Percentiles rank a stretch among this genome's conserved stretches.
phyloP scores from a whole-genome alignment of 768 basidiomycete genomes.

The Suillus fuscotomentosus region DNA sequence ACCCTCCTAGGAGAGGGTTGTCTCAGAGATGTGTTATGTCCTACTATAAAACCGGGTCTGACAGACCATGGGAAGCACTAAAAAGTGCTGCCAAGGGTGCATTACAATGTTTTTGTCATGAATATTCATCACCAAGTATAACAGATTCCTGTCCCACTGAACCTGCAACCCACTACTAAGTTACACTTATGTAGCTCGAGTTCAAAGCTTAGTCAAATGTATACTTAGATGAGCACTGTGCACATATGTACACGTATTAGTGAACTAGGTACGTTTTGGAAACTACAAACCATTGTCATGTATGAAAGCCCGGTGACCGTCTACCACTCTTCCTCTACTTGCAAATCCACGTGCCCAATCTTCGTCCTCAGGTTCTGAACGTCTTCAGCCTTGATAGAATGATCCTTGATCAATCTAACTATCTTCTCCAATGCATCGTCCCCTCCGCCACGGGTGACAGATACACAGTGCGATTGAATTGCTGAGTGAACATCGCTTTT shows the following conservation, averaged over 20 bases:
- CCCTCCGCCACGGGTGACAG: background rate
- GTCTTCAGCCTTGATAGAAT: conserved; percentile 7
- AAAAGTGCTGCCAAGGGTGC: background rate
- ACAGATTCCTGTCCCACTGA: no score
- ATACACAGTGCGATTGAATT: background rate
- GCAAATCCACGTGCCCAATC: background rate
- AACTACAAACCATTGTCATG: background rate
- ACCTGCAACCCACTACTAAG: no score
- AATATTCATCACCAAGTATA: no score
- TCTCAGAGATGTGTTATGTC: no score
- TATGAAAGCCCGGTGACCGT: background rate
- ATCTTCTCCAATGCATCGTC: conserved; percentile 8
- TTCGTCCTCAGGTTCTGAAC: conserved; percentile 3
- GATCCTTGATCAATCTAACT: conserved; percentile 1
- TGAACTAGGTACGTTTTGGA: background rate
- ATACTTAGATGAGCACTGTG: no score
- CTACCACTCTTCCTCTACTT: conserved; percentile 3
- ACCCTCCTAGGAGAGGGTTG: no score
- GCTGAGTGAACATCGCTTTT: conserved; percentile 3
- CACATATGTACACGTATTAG: background rate
- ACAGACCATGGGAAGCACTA: background rate
- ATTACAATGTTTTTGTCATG: no score
- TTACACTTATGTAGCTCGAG: no score
- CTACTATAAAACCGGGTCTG: background rate
- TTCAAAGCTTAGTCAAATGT: no score